Evolutionary conservation across 2,329 filamentous ascomycete genomes (phyloP).

Genomic region (Sporothrix dimorphospora): DNA sequence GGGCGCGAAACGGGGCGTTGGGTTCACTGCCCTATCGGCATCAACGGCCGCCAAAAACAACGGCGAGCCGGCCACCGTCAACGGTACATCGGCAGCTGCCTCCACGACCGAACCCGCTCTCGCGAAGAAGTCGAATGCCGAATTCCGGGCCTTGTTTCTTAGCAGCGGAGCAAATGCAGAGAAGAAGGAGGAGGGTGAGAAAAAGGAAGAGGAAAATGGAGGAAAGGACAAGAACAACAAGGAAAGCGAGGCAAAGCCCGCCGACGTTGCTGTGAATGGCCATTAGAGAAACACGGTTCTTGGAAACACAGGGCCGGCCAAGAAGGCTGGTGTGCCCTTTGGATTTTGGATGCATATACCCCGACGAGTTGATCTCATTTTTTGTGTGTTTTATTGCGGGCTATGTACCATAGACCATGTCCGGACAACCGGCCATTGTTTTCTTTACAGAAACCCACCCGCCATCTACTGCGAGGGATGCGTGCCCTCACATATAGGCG

Average conservation of each 20-base stretch:
- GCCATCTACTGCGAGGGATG: not conserved
- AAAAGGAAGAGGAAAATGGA: not conserved
- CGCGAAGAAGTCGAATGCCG: conserved; percentile 40
- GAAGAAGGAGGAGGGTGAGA: not conserved
- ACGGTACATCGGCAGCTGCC: conserved; percentile 29
- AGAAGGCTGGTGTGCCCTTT: not conserved
- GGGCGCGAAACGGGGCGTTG: conserved; percentile 49
- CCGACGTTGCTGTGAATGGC: conserved; percentile 27
- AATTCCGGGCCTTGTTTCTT: conserved; percentile 41
- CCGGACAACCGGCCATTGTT: not conserved
- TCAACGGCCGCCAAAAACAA: conserved; percentile 34
- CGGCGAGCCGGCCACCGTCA: conserved; percentile 31
- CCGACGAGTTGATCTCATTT: conserved; percentile 18
- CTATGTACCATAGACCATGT: not conserved
- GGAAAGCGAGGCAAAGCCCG: conserved; percentile 8
- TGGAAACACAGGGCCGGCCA: conserved; percentile 10
- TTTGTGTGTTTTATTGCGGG: conserved; percentile 11
- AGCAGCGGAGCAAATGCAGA: conserved; percentile 22
- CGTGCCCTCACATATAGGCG: not conserved
- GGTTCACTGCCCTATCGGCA: conserved; percentile 40
- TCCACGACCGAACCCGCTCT: conserved; percentile 35
- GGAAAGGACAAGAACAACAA: not conserved
- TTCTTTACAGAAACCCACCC: not conserved
- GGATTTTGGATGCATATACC: conserved; percentile 26
- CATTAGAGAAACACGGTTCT: conserved; percentile 5